Base-by-base conservation (phyloP, 345 rosid species). In the Capsella bursapastoris region DNA sequence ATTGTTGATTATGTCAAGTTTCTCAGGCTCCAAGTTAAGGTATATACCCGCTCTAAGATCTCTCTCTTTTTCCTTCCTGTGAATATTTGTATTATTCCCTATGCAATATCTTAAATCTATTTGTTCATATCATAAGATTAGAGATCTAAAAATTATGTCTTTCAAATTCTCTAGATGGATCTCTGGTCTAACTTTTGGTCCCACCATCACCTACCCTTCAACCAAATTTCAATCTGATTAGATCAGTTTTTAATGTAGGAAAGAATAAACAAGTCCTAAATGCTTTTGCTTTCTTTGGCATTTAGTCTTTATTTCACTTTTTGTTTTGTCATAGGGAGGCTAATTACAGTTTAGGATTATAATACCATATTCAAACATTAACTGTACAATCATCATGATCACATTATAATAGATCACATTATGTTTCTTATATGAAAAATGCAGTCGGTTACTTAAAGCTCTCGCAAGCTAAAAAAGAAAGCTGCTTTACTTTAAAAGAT, bases 1-100 rank as follows among this genome's bases (percentile, higher is more conserved):
- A 87, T 96, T 78, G 98, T 92, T 64, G 99, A 90, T 83, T 96
- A 96, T 82, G 99, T 96, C 67, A 96, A 96, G 89, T 96, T 96
- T 83, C 84, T 96, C 61, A 87, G 98, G 78, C 99, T 96, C 73
- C 99, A 96, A 86, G 99, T 90, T 66, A 96, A 96, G 99, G 99
- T 92, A 84, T 57, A 66, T 71, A 38, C 2, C 41, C 41, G 2
- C 4, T 38, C 41, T 38, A 37, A 37, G 40, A 37, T 22, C 61
- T 66, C 48, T 14, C 28, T 18, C 50, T 14, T 5, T 38, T 61
- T 27, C 32, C 44, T 29, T 43, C 43, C 32, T 31, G 29, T 50
- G 55, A 50, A 18, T 9, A 4, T 3, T 50, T 14, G 1, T 60
- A 38, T 61, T 61, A 3, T 15, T 29, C 55, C 53, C 6, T 43